Evolutionary conservation across 2,329 filamentous ascomycete genomes (phyloP).

Genomic region (Diaporthe citriasiana): DNA sequence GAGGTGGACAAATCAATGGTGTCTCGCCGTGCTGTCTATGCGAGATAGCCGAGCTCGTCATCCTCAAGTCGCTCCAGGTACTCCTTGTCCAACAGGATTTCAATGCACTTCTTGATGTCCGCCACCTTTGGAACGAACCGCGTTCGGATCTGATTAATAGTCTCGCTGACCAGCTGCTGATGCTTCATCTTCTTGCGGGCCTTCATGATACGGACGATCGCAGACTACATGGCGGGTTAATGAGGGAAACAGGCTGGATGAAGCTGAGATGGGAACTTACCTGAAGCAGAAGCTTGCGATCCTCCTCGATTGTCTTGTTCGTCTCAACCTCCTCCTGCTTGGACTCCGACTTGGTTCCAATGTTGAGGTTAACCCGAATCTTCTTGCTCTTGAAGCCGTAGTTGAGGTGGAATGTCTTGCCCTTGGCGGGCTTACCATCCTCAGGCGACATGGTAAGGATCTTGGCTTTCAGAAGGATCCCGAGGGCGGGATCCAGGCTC

Average conservation of each 20-base stretch:
- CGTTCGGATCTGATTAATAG: constrained; percentile 93
- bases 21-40: constrained; percentile 64
- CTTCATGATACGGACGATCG: constrained; percentile 99
- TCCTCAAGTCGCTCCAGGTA: constrained; percentile 96
- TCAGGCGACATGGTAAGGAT: constrained; percentile 82
- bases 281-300: constrained; percentile 95
- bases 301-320: constrained; percentile 99
- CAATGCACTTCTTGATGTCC: constrained; percentile 99
- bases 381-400: constrained; percentile 99
- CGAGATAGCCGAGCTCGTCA: constrained; percentile 94
- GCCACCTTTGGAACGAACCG: constrained; percentile 93
- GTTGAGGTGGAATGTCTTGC: constrained; percentile 87
- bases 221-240: constrained; percentile 73
- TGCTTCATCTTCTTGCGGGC: constrained; percentile 99
- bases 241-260: not conserved
- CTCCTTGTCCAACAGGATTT: constrained; percentile 98
- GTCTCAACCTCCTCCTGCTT: constrained; percentile 98
- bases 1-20: constrained; percentile 31
- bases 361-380: constrained; percentile 95
- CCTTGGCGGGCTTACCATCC: constrained; percentile 81
- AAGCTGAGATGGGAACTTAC: constrained; percentile 67
- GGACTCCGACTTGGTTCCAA: constrained; percentile 93
- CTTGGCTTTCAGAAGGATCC: constrained; percentile 93
- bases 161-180: constrained; percentile 91
- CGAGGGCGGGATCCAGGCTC: constrained; percentile 86